These are phyloP conservation scores for Microsporum canis DNA, from an alignment of 2,329 filamentous ascomycete species.

Conservation along the genomic window DNA sequence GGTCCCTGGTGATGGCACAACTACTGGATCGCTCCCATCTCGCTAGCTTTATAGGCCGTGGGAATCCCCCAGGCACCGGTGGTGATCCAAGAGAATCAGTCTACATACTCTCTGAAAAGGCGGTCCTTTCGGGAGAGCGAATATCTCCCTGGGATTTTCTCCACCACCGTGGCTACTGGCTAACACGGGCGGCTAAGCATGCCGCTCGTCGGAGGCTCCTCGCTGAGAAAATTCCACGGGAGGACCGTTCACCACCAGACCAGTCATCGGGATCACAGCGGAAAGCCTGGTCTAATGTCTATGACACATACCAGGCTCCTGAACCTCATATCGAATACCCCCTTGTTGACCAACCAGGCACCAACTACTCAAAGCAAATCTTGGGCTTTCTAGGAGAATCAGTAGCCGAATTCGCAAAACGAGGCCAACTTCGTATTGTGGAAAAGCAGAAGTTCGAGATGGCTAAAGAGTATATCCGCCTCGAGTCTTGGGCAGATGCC, in stretches of 20 bases:
- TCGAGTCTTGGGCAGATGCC: conserved; percentile 41
- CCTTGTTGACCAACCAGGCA: conserved; percentile 32
- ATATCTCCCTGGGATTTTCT: conserved; percentile 48
- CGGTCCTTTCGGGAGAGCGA: conserved; percentile 38
- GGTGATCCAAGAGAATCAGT: conserved; percentile 19
- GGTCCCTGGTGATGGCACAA: conserved; percentile 52
- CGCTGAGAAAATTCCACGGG: conserved; percentile 46
- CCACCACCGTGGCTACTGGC: conserved; percentile 54
- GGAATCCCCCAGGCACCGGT: conserved; percentile 14
- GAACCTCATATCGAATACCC: conserved; percentile 47
- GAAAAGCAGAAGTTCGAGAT: conserved; percentile 46
- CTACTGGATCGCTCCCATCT: conserved; percentile 44
- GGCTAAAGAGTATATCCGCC: conserved; percentile 43
- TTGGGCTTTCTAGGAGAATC: conserved; percentile 38
- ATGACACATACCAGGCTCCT: conserved; percentile 51
- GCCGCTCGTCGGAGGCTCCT: conserved; percentile 40
- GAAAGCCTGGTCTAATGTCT: conserved; percentile 42
- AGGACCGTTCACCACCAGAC: conserved; percentile 46
- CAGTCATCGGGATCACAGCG: conserved; percentile 46
- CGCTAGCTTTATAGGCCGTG: conserved; percentile 30
- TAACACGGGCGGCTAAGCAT: conserved; percentile 43
- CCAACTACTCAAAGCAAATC: conserved; percentile 44
- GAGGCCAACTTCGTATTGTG: conserved; percentile 43
- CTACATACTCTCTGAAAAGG: conserved; percentile 43
- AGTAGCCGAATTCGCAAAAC: conserved; percentile 40